These are phyloP conservation scores for Diaporthe aspalathi DNA, from an alignment of 2,329 filamentous ascomycete genomes.

Conservation along the genomic window DNA sequence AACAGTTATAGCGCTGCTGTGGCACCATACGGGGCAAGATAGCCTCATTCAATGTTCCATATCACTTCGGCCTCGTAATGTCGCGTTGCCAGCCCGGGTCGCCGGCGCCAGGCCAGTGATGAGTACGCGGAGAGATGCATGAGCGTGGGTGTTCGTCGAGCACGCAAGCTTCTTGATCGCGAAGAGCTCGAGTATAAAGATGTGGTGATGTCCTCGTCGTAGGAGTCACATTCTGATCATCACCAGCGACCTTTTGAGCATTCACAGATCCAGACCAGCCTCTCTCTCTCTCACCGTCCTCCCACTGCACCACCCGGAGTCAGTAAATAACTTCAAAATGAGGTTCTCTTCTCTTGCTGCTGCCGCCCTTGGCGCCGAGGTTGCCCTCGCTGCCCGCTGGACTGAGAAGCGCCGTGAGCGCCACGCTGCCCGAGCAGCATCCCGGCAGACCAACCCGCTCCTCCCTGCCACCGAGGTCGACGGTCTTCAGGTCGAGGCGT, in stretches of 20 bases:
- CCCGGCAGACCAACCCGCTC: conserved; percentile 18
- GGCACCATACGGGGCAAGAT: conserved; percentile 26
- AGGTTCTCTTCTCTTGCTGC: conserved; percentile 29
- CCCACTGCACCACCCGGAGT: not conserved
- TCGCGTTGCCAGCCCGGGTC: conserved; percentile 10
- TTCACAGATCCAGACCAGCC: not conserved
- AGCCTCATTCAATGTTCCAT: conserved; percentile 22
- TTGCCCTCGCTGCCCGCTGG: conserved; percentile 33
- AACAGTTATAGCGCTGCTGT: not conserved
- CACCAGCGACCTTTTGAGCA: conserved; percentile 24
- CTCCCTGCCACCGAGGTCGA: conserved; percentile 34
- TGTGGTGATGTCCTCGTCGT: not conserved
- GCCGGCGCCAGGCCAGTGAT: not conserved
- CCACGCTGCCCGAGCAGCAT: conserved; percentile 29
- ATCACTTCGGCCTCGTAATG: conserved; percentile 10
- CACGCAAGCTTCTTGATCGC: not conserved
- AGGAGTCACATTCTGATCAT: not conserved
- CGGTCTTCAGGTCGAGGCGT: conserved; percentile 26
- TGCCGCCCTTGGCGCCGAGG: conserved; percentile 28
- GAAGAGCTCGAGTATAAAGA: conserved; percentile 14
- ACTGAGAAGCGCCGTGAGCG: conserved; percentile 37
- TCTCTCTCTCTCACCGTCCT: not conserved
- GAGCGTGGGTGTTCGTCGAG: not conserved
- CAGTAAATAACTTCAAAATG: conserved; percentile 27
- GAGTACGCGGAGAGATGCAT: not conserved